Base-by-base conservation (phyloP, 2,329 filamentous ascomycete species). In the Ophiostoma pallidulum region DNA sequence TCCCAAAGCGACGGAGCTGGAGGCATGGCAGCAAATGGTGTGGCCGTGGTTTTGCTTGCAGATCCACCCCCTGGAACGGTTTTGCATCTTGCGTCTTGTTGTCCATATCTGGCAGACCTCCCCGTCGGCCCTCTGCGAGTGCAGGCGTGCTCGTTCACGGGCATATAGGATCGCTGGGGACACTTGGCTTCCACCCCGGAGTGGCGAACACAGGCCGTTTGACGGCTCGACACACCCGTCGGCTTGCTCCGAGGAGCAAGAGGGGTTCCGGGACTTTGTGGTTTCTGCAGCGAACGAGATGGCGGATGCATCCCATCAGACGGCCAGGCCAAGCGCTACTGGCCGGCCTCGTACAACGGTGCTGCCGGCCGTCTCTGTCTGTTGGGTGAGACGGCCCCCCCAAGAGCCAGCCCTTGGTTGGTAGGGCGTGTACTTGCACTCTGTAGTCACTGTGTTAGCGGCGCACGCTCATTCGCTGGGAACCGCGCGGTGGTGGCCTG, bases 391-490 rank as follows among this genome's bases (percentile, higher is more conserved):
- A 37, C 41, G 41, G 41, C 31, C 22, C 32, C n/a, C 14, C n/a
- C n/a, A n/a, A n/a, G n/a, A n/a, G n/a, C n/a, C n/a, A n/a, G n/a
- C n/a, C n/a, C n/a, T n/a, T n/a, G n/a, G n/a, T n/a, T n/a, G n/a
- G n/a, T n/a, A n/a, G n/a, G n/a, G n/a, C n/a, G n/a, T n/a, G n/a
- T n/a, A n/a, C n/a, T n/a, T n/a, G n/a, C n/a, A n/a, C n/a, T n/a
- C n/a, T n/a, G n/a, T n/a, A n/a, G n/a, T n/a, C n/a, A n/a, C n/a
- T n/a, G 38, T 47, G 45, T 47, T 41, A 47, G 38, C 41, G 31
- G 12, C 12, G n/a, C 38, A 7, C 31, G 26, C 45, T 22, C 45
- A 47, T 47, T 47, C 28, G 45, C 45, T 42, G 32, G 32, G 32
- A 16, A 45, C 19, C 26, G 33, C 42, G 9, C 26, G 33, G 42